phyloP scores from a whole-genome alignment of 1,284 basidiomycete species.

The Marasmius sp. region DNA sequence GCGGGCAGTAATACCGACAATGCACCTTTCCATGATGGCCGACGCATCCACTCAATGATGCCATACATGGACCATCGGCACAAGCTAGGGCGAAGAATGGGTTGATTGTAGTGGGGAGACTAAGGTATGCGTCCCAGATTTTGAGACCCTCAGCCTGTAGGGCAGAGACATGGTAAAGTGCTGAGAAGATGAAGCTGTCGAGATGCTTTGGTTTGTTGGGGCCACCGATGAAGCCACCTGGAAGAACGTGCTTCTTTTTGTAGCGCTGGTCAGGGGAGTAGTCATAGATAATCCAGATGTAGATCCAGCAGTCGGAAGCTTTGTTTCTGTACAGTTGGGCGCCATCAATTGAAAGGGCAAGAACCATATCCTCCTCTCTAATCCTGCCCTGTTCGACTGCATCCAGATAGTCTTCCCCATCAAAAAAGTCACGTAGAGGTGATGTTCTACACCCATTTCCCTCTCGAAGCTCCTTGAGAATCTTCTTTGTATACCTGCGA shows the following conservation, averaged over 20 bases:
- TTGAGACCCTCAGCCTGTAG: constrained; percentile 16
- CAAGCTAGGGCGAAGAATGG: constrained; percentile 15
- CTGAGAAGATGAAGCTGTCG: constrained; percentile 28
- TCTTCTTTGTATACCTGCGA: neutral
- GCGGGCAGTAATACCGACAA: constrained; percentile 19
- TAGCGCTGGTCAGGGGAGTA: constrained; percentile 24
- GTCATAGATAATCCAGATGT: constrained; percentile 29
- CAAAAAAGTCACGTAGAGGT: constrained; percentile 6
- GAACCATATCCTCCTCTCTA: constrained; percentile 19
- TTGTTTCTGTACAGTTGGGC: constrained; percentile 30
- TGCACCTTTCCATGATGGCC: constrained; percentile 21
- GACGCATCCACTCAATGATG: constrained; percentile 21
- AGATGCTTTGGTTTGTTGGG: constrained; percentile 29
- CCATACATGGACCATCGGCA: constrained; percentile 29
- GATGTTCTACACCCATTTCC: constrained; percentile 13
- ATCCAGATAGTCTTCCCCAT: constrained; percentile 20
- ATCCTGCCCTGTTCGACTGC: constrained; percentile 17
- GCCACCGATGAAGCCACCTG: constrained; percentile 27
- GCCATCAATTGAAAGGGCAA: constrained; percentile 30
- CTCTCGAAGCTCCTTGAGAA: constrained; percentile 8
- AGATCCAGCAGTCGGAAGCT: constrained; percentile 29
- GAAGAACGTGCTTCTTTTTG: constrained; percentile 25
- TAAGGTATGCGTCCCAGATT: constrained; percentile 14
- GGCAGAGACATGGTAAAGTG: constrained; percentile 19
- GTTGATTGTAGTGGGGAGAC: neutral